Conservation (phyloP, 1,139 yeast genomes). For the Pichiaceae sp. region DNA sequence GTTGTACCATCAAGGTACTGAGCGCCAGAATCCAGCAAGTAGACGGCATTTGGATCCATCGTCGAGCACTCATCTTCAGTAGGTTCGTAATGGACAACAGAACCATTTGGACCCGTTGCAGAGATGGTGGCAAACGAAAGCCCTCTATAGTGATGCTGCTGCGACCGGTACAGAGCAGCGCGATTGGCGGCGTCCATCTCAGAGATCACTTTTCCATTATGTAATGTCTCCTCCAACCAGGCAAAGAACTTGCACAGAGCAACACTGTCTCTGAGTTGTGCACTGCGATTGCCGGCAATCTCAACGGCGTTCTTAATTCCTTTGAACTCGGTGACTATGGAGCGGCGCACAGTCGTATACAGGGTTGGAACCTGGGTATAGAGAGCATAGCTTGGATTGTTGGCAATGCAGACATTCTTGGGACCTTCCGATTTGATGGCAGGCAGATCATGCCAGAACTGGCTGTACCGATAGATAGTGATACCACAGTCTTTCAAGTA, state of each 20-base stretch:
- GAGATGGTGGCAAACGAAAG: conserved; percentile 48
- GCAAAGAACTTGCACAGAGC: conserved; percentile 44
- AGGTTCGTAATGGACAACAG: conserved; percentile 51
- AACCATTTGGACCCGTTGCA: conserved; percentile 46
- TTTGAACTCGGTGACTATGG: conserved; percentile 32
- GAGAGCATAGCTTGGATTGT: conserved; percentile 41
- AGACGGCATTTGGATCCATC: conserved; percentile 36
- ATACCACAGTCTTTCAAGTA: conserved; percentile 27
- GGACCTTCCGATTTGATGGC: conserved; percentile 19
- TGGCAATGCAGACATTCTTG: conserved; percentile 31
- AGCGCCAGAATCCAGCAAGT: conserved; percentile 45
- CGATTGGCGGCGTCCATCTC: conserved; percentile 42
- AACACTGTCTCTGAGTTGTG: conserved; percentile 48
- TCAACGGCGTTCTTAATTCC: conserved; percentile 42
- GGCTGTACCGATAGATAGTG: conserved; percentile 29
- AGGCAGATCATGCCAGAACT: conserved; percentile 37
- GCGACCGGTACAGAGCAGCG: conserved; percentile 32
- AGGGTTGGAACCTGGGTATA: conserved; percentile 30
- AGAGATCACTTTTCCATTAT: conserved; percentile 29
- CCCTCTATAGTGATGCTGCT: conserved; percentile 40
- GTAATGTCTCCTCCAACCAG: conserved; percentile 41
- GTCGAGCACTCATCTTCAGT: conserved; percentile 30
- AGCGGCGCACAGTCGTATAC: conserved; percentile 16
- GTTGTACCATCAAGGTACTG: conserved; percentile 90
- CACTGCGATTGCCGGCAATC: conserved; percentile 37